These are phyloP conservation scores for Fusarium solani-melongenae DNA, from an alignment of 2,329 filamentous ascomycete genomes.

Conservation along the genomic window DNA sequence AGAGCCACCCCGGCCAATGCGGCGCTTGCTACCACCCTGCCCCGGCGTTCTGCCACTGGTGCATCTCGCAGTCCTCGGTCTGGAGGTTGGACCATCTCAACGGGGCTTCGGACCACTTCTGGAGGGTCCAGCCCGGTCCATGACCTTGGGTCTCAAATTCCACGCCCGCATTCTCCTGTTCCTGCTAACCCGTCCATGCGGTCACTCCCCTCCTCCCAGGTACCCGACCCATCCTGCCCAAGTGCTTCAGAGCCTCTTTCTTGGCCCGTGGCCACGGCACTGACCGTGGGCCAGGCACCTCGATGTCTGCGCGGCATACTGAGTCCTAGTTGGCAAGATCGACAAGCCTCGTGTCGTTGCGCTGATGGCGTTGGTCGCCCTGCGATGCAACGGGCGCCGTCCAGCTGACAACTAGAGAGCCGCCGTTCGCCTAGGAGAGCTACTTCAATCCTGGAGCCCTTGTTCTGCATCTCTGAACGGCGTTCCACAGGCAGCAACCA, in stretches of 20 bases:
- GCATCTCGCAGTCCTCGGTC: conserved; percentile 1
- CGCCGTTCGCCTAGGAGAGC: conserved; percentile 9
- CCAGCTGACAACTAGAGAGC: conserved; percentile 7
- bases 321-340: conserved; percentile 7
- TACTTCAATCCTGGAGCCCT: background rate
- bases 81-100: conserved; percentile 27
- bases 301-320: background rate
- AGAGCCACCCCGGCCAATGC: conserved; percentile 18
- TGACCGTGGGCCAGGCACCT: background rate
- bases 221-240: background rate
- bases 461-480: conserved; percentile 1
- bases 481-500: conserved; percentile 11
- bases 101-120: conserved; percentile 32
- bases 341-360: conserved; percentile 5
- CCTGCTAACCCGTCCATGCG: conserved; percentile 7
- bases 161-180: conserved; percentile 3
- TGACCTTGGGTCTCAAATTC: conserved; percentile 14
- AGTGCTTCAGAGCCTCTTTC: background rate
- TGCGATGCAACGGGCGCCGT: conserved; percentile 3
- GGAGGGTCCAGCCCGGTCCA: conserved; percentile 38
- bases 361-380: conserved; percentile 3
- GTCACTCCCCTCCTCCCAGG: conserved; percentile 1
- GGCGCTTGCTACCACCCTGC: conserved; percentile 22
- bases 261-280: background rate
- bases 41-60: conserved; percentile 30